Evolutionary conservation across 2,329 filamentous ascomycete genomes (phyloP), one percentile per base, ranked within the genome.

Genomic region (Thyridium curvatum): DNA sequence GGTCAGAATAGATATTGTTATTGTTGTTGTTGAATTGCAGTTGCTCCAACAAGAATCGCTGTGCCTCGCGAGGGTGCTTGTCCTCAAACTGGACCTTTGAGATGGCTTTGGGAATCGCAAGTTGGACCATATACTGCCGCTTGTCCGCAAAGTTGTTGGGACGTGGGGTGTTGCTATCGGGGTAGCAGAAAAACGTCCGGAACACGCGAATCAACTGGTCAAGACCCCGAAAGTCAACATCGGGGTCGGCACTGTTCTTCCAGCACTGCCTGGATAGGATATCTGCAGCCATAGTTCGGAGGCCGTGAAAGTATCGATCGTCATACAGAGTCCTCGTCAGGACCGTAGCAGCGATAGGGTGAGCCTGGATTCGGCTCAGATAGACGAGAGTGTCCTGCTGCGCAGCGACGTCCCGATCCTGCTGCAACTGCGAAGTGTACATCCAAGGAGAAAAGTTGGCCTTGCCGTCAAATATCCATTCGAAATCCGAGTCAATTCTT

Each of bases 331-430:
- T 98, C 38, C 93, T 80, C 13, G 89, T 77, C 30, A 97, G 75
- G 46, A 97, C 90, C 0, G 89, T 94, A 1, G 94, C 90, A 21
- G 90, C 84, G 32, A 97, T 77, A 7, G 83, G 81, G 59, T 91
- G 86, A 16, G 86, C 75, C 34, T 79, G 82, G 64, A 57, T 74
- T 58, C 61, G 61, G 31, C 77, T 71, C 48, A 94, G 76, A 55
- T 84, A 88, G 52, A 93, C 72, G 65, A 94, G 79, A 4, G 87
- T 78, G 51, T 84, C 78, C 52, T 82, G 77, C 49, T 84, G 79
- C n/a, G 94, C 94, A 46, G 95, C 87, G 42, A 98, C 87, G 58
- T 98, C 94, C 51, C 91, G 77, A 61, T 98, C 93, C 61, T 98
- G 93, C 59, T 98, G 93, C 45, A 98, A 71, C 60, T 98, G 93